These are phyloP conservation scores for Diaporthe sp. DNA, from an alignment of 2,329 filamentous ascomycete species.

Conservation along the genomic window DNA sequence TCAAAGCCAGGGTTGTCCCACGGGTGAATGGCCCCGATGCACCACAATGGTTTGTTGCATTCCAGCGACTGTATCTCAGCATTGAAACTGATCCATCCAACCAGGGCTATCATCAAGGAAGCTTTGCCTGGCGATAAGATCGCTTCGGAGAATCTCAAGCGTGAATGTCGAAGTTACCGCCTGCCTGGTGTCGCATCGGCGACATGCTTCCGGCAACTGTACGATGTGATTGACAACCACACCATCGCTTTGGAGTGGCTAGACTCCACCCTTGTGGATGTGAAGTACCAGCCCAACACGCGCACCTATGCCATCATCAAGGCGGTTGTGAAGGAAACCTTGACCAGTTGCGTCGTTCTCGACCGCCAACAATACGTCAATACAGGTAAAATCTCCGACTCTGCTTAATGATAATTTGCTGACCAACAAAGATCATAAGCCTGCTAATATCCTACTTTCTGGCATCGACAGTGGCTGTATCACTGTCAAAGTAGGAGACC, in stretches of 20 bases:
- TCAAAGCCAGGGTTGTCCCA: not conserved
- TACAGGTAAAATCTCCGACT: not conserved
- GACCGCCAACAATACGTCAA: not conserved
- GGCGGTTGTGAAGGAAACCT: not conserved
- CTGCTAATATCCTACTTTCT: not conserved
- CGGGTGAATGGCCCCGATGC: not conserved
- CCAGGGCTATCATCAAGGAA: slow-evolving; percentile 1
- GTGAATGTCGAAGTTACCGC: not conserved
- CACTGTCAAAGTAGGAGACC: not conserved
- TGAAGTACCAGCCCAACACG: not conserved
- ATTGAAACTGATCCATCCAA: not conserved
- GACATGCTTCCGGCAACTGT: slow-evolving; percentile 1
- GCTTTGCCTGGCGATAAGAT: not conserved
- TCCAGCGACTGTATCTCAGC: not conserved
- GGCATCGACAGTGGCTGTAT: not conserved
- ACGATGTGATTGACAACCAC: not conserved
- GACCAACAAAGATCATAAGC: not conserved
- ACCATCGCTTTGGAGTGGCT: slow-evolving; percentile 5
- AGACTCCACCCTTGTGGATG: not conserved
- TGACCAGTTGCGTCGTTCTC: not conserved
- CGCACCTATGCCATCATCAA: not conserved
- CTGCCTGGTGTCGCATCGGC: not conserved
- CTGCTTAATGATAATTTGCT: not conserved
- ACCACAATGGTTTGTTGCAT: not conserved
- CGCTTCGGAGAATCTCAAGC: not conserved